These are phyloP conservation scores for Dacryopinax primogenitus DNA, from an alignment of 768 basidiomycete species.

Conservation along the genomic window DNA sequence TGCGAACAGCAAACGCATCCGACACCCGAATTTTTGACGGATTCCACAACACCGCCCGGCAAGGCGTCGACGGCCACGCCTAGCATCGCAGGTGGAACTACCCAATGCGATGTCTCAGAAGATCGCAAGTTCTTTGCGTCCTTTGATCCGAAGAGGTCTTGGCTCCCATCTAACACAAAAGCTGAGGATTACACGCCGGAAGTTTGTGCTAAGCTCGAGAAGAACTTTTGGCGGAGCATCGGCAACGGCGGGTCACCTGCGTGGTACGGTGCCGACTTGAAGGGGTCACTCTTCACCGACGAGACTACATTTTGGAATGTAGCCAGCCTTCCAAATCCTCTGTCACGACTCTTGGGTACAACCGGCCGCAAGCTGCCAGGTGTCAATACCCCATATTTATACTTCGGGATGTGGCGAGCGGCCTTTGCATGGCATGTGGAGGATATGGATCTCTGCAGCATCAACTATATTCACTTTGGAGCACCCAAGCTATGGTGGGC, in stretches of 20 bases:
- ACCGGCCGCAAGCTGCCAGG: constrained; percentile 68
- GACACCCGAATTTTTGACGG: neutral
- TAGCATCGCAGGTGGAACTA: neutral
- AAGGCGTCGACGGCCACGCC: neutral
- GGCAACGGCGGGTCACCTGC: constrained; percentile 68
- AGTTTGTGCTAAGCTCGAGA: constrained; percentile 74
- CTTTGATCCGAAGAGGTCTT: constrained; percentile 61
- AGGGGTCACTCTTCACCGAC: constrained; percentile 58
- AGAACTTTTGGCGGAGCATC: constrained; percentile 85
- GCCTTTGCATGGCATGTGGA: constrained; percentile 99
- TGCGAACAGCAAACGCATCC: neutral
- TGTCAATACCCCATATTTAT: constrained; percentile 93
- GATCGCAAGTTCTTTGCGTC: constrained; percentile 44
- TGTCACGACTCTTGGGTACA: constrained; percentile 63
- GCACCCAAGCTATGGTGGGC: constrained; percentile 94
- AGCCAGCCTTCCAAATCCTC: constrained; percentile 72
- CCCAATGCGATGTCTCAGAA: constrained; percentile 26
- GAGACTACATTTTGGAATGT: constrained; percentile 84
- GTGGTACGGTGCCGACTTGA: constrained; percentile 96
- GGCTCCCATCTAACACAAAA: constrained; percentile 66
- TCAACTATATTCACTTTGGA: constrained; percentile 98
- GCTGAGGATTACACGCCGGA: constrained; percentile 74
- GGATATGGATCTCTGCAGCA: constrained; percentile 97
- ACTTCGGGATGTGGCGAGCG: constrained; percentile 99
- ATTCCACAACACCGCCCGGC: neutral